phyloP scores from a whole-genome alignment of 1,139 yeast species.

The Suhomyces yuchorum region DNA sequence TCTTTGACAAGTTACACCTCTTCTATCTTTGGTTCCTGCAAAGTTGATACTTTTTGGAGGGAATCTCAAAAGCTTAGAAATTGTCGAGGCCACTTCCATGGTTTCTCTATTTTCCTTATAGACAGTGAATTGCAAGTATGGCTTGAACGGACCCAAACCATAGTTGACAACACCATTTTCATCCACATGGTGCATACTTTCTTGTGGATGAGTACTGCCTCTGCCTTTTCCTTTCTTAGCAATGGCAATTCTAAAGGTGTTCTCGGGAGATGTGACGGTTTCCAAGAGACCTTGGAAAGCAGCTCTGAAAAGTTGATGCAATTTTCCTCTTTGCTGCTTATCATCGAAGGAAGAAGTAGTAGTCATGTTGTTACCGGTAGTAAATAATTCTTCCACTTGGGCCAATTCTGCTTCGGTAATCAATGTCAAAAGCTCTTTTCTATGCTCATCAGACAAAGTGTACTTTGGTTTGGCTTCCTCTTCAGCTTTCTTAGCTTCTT shows the following conservation, averaged over 20 bases:
- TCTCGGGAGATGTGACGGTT: conserved; percentile 70
- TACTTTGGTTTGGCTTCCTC: conserved; percentile 41
- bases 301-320: conserved; percentile 75
- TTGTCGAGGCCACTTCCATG: conserved; percentile 84
- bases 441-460: conserved; percentile 48
- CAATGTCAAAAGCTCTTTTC: conserved; percentile 47
- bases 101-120: conserved; percentile 97
- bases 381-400: conserved; percentile 56
- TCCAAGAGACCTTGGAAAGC: conserved; percentile 78
- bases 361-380: conserved; percentile 60
- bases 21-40: conserved; percentile 96
- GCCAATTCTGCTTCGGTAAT: conserved; percentile 63
- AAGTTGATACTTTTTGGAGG: conserved; percentile 71
- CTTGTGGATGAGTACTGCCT: conserved; percentile 30
- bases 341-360: conserved; percentile 62
- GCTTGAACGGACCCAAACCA: conserved; percentile 69
- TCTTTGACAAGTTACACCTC: conserved; percentile 92
- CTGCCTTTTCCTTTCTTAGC: conserved; percentile 35
- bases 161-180: conserved; percentile 51
- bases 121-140: conserved; percentile 73
- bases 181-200: conserved; percentile 53
- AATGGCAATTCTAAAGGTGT: conserved; percentile 62
- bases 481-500: conserved; percentile 24
- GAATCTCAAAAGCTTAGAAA: conserved; percentile 71
- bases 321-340: conserved; percentile 68